Evolutionary conservation across 1,284 basidiomycete species (phyloP), one percentile per base, ranked within the genome.

Genomic region (Ganoderma resinaceum): DNA sequence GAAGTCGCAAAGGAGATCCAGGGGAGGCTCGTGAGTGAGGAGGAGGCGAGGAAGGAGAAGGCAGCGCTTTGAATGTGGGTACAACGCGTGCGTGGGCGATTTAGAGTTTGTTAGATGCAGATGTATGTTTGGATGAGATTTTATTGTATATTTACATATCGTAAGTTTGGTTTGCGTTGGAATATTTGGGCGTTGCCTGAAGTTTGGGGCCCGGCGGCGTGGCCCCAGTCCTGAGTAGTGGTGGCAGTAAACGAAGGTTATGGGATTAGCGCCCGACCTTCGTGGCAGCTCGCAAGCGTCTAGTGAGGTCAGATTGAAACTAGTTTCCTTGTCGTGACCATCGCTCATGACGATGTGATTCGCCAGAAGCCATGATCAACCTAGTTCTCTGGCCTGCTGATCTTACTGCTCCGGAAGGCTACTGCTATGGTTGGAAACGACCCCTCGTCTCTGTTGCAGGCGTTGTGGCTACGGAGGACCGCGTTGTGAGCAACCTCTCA

Each of bases 1-100:
- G 94, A 95, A 80, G 92, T 94, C 8, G 89, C 87, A 72, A 76
- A 72, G 66, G 86, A 84, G 74, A 77, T 89, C 26, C 82, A 85
- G n/a, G 91, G 91, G 2, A 81, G 82, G 58, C 81, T 90, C 0
- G 84, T 89, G 3, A 87, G 81, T 59, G 90, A 91, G 63, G 88
- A 91, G 68, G 90, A 91, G 71, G 85, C 83, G 66, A 74, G 74
- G 71, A 72, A 72, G 65, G 76, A 77, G 72, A 78, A 78, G 64
- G 75, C 76, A 52, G 74, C 73, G 64, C 59, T 77, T 62, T 75
- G 69, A 59, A 9, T 8, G 12, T 9, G 43, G 18, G 43, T 12
- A 0, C 18, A 0, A 46, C n/a, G 18, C 2, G 43, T 46, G 43
- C 5, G 43, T 46, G 43, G 43, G 43, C 9, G 35, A 35, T 6